These are phyloP conservation scores for Talaromyces amestolkiae DNA, from an alignment of 2,329 filamentous ascomycete species.

Conservation along the genomic window DNA sequence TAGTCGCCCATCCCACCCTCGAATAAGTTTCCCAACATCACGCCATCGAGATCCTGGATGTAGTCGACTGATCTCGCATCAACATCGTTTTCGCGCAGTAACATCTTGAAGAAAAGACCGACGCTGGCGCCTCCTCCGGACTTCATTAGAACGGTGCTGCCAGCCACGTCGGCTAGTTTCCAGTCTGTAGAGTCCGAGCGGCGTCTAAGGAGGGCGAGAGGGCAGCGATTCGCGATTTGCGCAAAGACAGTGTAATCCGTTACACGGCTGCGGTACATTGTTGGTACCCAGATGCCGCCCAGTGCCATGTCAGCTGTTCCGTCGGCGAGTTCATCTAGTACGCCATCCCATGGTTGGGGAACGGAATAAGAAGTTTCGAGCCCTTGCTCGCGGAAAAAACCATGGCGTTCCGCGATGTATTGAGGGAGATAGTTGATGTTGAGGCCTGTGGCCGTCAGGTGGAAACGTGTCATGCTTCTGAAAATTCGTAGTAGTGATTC, in stretches of 20 bases:
- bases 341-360: conserved; percentile 10
- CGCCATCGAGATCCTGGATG: conserved; percentile 12
- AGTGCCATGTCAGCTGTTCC: background rate
- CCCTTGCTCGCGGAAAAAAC: no score
- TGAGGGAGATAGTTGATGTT: no score
- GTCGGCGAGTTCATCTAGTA: conserved; percentile 4
- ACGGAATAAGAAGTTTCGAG: background rate
- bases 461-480: no score
- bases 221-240: conserved; percentile 11
- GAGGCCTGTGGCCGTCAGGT: no score
- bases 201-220: conserved; percentile 4
- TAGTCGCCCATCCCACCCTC: conserved; percentile 15
- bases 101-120: conserved; percentile 17
- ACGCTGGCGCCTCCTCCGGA: conserved; percentile 14
- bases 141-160: conserved; percentile 10
- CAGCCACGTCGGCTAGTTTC: conserved; percentile 1
- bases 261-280: conserved; percentile 6
- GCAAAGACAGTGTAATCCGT: conserved; percentile 9
- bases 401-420: no score
- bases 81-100: conserved; percentile 9
- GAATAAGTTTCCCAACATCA: conserved; percentile 12
- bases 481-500: no score
- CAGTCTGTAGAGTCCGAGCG: background rate
- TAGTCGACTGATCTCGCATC: conserved; percentile 8
- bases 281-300: conserved; percentile 14